Evolutionary conservation across 2,329 filamentous ascomycete genomes (phyloP).

Genomic region (Exophiala sp.): DNA sequence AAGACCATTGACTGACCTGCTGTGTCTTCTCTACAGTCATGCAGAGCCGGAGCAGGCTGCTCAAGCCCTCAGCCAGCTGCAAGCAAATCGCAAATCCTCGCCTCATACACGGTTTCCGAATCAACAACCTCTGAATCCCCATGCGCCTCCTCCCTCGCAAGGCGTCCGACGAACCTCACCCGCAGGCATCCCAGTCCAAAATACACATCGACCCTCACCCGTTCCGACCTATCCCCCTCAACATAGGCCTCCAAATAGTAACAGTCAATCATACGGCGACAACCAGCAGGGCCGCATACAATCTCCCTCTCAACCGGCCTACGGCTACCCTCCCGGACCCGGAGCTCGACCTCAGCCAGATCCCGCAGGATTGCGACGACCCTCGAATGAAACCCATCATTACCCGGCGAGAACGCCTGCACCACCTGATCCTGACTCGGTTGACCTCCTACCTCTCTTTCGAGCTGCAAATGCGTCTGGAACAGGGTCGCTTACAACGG

Average conservation of each 20-base stretch:
- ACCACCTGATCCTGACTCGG: conserved; percentile 47
- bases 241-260: conserved; percentile 15
- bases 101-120: conserved; percentile 20
- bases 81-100: conserved; percentile 22
- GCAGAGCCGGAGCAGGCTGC: conserved; percentile 63
- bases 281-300: conserved; percentile 28
- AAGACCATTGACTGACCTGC: conserved; percentile 3
- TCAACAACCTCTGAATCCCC: conserved; percentile 28
- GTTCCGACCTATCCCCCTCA: conserved; percentile 20
- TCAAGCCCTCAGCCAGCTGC: conserved; percentile 37
- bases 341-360: conserved; percentile 38
- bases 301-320: conserved; percentile 41
- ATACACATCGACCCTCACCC: conserved; percentile 17
- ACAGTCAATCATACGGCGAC: conserved; percentile 19
- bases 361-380: conserved; percentile 4
- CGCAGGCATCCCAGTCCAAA: conserved; percentile 18
- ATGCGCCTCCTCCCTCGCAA: conserved; percentile 16
- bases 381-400: conserved; percentile 43
- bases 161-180: conserved; percentile 26
- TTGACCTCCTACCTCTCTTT: conserved; percentile 74
- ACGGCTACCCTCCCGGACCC: conserved; percentile 40
- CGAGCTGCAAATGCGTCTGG: conserved; percentile 75
- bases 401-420: conserved; percentile 27
- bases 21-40: conserved; percentile 47
- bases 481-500: conserved; percentile 75